Evolutionary conservation across 2,329 filamentous ascomycete genomes (phyloP).

Genomic region (Lachnellula suecica): DNA sequence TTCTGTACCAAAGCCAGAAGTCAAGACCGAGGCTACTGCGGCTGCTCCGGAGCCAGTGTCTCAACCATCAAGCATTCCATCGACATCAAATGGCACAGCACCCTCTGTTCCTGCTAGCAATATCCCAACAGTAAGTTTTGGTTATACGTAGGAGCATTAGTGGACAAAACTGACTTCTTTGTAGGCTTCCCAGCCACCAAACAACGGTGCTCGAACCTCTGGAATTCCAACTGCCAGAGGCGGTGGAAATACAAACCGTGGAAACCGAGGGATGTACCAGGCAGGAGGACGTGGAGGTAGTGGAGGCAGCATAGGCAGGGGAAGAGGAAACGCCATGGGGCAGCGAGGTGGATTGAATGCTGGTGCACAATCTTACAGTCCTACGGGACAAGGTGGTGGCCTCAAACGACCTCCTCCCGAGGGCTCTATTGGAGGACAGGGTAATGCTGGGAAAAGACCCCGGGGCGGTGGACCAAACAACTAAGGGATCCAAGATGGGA

Average conservation of each 20-base stretch:
- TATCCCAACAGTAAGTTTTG: constrained; percentile 28
- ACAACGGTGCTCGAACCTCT: constrained; percentile 22
- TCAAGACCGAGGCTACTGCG: constrained; percentile 20
- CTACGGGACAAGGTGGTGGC: constrained; percentile 23
- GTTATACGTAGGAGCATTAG: background rate
- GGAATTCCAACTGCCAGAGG: constrained; percentile 32
- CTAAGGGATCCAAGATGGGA: constrained; percentile 7
- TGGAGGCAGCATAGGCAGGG: constrained; percentile 25
- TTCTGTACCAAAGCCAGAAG: constrained; percentile 8
- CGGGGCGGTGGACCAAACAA: constrained; percentile 36
- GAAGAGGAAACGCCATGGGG: constrained; percentile 25
- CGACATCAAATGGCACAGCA: constrained; percentile 17
- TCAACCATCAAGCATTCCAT: constrained; percentile 11
- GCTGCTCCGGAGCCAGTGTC: constrained; percentile 8
- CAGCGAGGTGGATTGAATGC: constrained; percentile 32
- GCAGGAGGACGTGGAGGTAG: too few species aligned
- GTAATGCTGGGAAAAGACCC: constrained; percentile 44
- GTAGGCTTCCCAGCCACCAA: constrained; percentile 22
- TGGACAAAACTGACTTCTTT: constrained; percentile 5
- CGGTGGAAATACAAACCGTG: constrained; percentile 16
- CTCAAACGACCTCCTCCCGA: constrained; percentile 32
- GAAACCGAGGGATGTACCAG: constrained; percentile 26
- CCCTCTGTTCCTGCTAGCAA: constrained; percentile 21
- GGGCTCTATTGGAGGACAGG: constrained; percentile 32
- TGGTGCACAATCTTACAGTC: constrained; percentile 29